A percentile compares a stretch with the other conserved stretches of the same genome.
These are phyloP conservation scores for Diplodia sapinea DNA, from an alignment of 2,329 filamentous ascomycete genomes.

Conservation along the genomic window DNA sequence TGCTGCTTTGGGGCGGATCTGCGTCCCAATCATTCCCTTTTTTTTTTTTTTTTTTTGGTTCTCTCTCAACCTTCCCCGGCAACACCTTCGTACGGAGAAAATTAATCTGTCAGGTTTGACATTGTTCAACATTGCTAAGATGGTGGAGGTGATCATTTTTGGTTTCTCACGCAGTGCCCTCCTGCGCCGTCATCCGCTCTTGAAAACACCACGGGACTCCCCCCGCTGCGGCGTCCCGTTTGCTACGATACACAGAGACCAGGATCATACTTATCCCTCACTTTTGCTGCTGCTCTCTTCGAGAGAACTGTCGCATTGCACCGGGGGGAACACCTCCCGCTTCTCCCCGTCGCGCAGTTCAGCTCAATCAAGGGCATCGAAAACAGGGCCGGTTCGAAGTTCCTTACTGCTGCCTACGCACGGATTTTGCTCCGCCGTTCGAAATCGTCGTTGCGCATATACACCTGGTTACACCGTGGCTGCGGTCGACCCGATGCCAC, in stretches of 20 bases:
- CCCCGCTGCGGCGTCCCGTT: not conserved
- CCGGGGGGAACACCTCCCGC: not conserved
- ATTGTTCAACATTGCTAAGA: not conserved
- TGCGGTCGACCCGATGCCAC: not conserved
- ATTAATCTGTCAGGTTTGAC: not conserved
- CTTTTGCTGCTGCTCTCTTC: not conserved
- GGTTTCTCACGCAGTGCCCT: not conserved
- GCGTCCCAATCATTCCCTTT: not conserved
- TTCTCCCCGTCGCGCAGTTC: not conserved
- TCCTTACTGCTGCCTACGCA: too few species aligned
- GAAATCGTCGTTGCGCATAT: not conserved
- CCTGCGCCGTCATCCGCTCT: too few species aligned
- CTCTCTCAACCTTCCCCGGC: not conserved
- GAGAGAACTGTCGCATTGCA: not conserved
- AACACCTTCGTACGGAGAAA: not conserved
- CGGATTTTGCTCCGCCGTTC: not conserved
- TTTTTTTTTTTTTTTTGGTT: not conserved
- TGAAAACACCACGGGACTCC: too few species aligned
- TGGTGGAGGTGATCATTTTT: not conserved
- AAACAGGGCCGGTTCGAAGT: too few species aligned
- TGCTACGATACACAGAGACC: not conserved
- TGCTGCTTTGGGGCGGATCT: constrained; percentile 3
- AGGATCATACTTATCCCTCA: not conserved
- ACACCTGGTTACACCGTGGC: not conserved
- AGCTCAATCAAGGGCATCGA: too few species aligned